Evolutionary conservation across 2,329 filamentous ascomycete genomes (phyloP), one percentile per base, ranked within the genome.

Genomic region (Purpureocillium takamizusanense): DNA sequence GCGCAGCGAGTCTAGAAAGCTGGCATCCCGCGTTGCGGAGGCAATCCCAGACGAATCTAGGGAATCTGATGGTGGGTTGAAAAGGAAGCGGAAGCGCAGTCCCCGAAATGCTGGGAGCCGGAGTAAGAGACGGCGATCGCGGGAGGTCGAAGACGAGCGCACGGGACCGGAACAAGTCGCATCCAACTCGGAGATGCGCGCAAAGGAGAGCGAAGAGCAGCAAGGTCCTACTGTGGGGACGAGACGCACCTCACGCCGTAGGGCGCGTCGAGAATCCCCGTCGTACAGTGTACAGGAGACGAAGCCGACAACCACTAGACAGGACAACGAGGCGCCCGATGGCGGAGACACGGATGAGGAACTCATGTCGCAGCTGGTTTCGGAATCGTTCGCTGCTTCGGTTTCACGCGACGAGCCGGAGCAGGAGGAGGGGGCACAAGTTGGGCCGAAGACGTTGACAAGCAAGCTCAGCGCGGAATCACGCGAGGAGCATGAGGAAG

Each of bases 261-360:
- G 21, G 10, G 21, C 21, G 21, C 21, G 40, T 33, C 46, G 43
- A 10, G 42, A 42, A 33, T 37, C 40, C 29, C 42, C 39, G 16
- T 31, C 32, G 34, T 21, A 8, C 18, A 28, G 10, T n/a, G 16
- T 31, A 21, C 8, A 21, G 3, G 13, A 36, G 11, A 28, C 30
- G 17, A 34, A 31, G 10, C 11, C 32, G 15, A 17, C 15, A 9
- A 30, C 28, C 6, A 14, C 15, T 16, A 7, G 35, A 28, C 18
- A 35, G 15, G 25, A 31, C 4, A 27, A 37, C 23, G 30, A 43
- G 34, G 45, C 31, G 17, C 42, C 39, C 27, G 53, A 61, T 35
- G 49, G 42, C 11, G 50, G 47, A 28, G 57, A 66, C 36, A 63
- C 61, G 14, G 63, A 66, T 30, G 62, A 65, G 35, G 63, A 66